phyloP scores from a whole-genome alignment of 352 stramenopile species.

The Saprolegnia diclina region DNA sequence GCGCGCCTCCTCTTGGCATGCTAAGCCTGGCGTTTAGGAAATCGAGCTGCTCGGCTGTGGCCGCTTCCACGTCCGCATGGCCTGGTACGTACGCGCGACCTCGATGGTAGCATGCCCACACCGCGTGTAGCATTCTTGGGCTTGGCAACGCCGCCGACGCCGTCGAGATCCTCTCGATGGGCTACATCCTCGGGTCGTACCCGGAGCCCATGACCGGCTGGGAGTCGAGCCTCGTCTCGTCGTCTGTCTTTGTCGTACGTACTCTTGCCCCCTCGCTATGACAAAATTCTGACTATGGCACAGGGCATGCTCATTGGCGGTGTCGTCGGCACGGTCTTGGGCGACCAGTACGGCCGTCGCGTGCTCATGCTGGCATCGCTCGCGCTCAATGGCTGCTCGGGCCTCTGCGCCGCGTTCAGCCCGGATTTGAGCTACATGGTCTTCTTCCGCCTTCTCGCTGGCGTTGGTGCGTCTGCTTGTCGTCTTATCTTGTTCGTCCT shows the following conservation, averaged over 20 bases:
- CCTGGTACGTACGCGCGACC: constrained; percentile 48
- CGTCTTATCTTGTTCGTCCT: too few relatives aligned
- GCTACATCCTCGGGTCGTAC: constrained; percentile 65
- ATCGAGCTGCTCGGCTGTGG: constrained; percentile 69
- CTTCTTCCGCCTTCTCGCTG: constrained; percentile 60
- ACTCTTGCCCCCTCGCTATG: not conserved
- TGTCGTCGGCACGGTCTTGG: constrained; percentile 61
- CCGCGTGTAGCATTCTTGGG: constrained; percentile 57
- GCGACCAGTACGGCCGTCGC: constrained; percentile 79
- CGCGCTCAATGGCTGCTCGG: constrained; percentile 68
- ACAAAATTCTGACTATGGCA: constrained; percentile 29
- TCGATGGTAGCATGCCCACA: constrained; percentile 43
- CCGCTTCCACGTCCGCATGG: constrained; percentile 57
- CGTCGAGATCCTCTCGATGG: constrained; percentile 86
- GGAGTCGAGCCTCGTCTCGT: constrained; percentile 25
- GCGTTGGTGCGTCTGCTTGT: constrained; percentile 44
- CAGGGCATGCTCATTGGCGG: constrained; percentile 78
- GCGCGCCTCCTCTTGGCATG: not conserved
- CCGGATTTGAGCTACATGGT: constrained; percentile 65
- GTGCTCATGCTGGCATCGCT: constrained; percentile 67
- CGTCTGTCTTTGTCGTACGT: constrained; percentile 16
- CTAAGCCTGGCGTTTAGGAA: constrained; percentile 34
- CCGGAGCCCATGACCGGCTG: constrained; percentile 19
- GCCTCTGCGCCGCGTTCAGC: constrained; percentile 66
- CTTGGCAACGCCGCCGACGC: constrained; percentile 85